phyloP scores from a whole-genome alignment of 2,329 filamentous ascomycete genomes.

The Cadophora sp. region DNA sequence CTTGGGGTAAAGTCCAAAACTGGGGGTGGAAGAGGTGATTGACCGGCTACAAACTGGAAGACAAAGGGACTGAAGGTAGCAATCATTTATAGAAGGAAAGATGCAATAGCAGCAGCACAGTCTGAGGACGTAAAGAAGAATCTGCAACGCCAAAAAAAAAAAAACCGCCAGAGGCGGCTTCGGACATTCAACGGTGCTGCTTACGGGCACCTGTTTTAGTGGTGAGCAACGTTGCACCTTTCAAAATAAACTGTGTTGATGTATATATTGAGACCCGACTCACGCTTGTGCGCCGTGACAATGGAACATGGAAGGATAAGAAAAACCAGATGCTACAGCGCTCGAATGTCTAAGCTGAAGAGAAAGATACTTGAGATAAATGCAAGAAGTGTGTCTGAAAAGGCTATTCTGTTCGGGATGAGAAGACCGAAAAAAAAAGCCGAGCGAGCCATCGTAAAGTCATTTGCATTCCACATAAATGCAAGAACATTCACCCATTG shows the following conservation, averaged over 20 bases:
- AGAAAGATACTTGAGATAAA: no score
- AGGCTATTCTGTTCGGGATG: neutral
- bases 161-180: no score
- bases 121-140: neutral
- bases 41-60: neutral
- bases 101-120: neutral
- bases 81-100: neutral
- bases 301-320: no score
- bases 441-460: neutral
- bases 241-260: neutral
- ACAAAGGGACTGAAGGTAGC: neutral
- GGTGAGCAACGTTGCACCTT: neutral
- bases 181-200: neutral
- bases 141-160: neutral
- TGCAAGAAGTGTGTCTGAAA: neutral
- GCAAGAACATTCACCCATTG: neutral
- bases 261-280: neutral
- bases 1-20: neutral
- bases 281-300: neutral
- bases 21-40: no score
- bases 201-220: neutral
- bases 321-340: no score
- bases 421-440: neutral
- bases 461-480: slow-evolving; percentile 4
- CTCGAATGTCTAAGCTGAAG: no score